Conservation (phyloP, 805 yeast genomes). For the Candida sonorensis region DNA sequence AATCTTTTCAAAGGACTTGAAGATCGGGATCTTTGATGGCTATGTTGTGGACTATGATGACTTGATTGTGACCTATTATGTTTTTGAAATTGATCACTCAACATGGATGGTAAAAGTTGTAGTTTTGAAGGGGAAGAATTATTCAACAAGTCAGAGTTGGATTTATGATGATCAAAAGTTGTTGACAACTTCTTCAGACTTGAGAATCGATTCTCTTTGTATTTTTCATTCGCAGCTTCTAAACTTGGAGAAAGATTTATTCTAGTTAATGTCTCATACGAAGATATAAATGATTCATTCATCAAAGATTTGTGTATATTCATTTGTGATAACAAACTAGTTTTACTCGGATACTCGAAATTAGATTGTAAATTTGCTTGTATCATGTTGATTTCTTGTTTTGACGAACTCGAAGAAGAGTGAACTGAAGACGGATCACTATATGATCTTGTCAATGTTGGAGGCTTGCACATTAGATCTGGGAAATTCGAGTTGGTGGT, state of each 20-base stretch:
- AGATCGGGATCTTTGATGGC: slow-evolving; percentile 10
- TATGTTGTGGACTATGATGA: slow-evolving; percentile 3
- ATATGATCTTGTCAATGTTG: slow-evolving; percentile 10
- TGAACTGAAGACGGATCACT: slow-evolving; percentile 17
- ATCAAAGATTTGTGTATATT: slow-evolving; percentile 4
- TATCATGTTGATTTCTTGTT: not conserved
- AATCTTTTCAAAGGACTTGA: slow-evolving; percentile 23
- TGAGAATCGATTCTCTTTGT: not conserved
- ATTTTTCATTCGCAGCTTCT: not conserved
- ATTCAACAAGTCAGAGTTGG: slow-evolving; percentile 3
- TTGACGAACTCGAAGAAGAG: slow-evolving; percentile 1
- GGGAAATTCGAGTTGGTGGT: too few species aligned
- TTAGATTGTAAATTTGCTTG: not conserved
- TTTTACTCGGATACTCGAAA: slow-evolving; percentile 1
- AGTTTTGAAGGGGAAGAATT: too few species aligned
- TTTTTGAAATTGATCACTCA: not conserved
- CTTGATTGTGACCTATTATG: not conserved
- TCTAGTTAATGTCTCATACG: slow-evolving; percentile 8
- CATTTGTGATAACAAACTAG: not conserved
- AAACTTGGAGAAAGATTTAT: slow-evolving; percentile 6
- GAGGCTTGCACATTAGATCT: too few species aligned
- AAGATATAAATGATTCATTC: slow-evolving; percentile 9
- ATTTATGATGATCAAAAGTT: slow-evolving; percentile 2
- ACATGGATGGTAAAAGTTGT: not conserved
- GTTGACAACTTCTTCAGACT: not conserved